phyloP scores from a whole-genome alignment of 257 asterid genomes.

The Solanum paucissectum region DNA sequence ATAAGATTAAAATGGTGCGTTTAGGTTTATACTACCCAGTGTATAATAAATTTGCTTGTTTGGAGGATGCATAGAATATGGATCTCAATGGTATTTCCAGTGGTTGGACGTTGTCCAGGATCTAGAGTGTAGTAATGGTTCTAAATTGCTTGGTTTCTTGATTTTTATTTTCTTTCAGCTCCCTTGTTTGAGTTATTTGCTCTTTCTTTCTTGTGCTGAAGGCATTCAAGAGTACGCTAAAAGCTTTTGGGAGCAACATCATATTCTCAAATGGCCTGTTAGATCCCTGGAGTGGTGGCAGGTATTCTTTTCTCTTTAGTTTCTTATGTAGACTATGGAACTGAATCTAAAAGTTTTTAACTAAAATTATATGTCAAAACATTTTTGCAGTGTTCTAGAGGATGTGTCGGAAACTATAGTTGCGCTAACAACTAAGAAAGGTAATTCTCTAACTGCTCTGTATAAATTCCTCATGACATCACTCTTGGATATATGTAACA shows the following conservation, averaged over 20 bases:
- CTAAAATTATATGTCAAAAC: neutral
- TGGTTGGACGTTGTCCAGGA: neutral
- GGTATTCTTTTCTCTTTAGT: slow-evolving; percentile 23
- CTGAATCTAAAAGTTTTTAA: neutral
- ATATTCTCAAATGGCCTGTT: slow-evolving; percentile 84
- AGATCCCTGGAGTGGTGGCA: slow-evolving; percentile 99
- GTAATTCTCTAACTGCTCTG: slow-evolving; percentile 15
- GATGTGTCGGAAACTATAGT: slow-evolving; percentile 68
- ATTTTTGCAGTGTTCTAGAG: slow-evolving; percentile 62
- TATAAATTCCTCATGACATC: neutral
- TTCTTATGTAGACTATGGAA: neutral
- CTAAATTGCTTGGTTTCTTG: neutral
- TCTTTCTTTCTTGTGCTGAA: slow-evolving; percentile 8
- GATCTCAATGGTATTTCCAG: neutral
- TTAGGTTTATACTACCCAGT: neutral
- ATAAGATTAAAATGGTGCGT: neutral
- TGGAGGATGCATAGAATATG: neutral
- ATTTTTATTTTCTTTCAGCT: neutral
- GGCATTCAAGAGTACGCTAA: slow-evolving; percentile 54
- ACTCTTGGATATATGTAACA: neutral
- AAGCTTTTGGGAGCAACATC: slow-evolving; percentile 77
- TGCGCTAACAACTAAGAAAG: slow-evolving; percentile 71
- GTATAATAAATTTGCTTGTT: neutral
- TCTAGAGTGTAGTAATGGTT: neutral
- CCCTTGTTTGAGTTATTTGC: slow-evolving; percentile 2